Base-by-base conservation (phyloP, 108 stramenopile genomes). In the Skeletonema marinoi region DNA sequence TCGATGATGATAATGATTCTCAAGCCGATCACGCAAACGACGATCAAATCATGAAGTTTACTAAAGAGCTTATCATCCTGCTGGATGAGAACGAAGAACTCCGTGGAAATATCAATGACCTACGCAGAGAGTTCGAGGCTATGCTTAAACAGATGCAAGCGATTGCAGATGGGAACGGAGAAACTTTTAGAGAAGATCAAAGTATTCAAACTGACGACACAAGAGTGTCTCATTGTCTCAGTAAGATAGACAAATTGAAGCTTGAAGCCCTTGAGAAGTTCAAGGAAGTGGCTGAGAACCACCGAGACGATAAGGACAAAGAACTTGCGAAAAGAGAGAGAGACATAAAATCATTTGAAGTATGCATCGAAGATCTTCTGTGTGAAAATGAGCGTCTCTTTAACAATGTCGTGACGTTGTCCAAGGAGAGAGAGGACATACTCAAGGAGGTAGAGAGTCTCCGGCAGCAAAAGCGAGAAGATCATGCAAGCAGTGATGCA, bases 381-480 rank as follows among this genome's bases (percentile, higher is more conserved):
- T 54, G 60, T 44, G 80, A 81, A 36, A 81, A 81, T 70, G 73
- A 81, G 58, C 68, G 80, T 29, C 54, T 81, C 13, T 81, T 60
- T 70, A 38, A 70, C 8, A 65, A 70, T 12, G 63, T 75, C 2
- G 32, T 81, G 5, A 60, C 60, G 0, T 39, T 81, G 16, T 70
- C 73, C 8, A 48, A 81, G 39, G 80, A 81, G 60, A 60, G 68
- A 35, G 80, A 80, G 46, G 68, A 69, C 8, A 80, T 80, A 21
- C 54, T 81, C 16, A 35, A 81, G 60, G 68, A 70, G 48, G 29
- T 81, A 5, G 29, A 35, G 17, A 38, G 44, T 0, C 44, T 78
- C 32, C 64, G 58, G 10, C 39, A 41, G 39, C 39, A 41, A 60
- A 32, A 25, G 14, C 70, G 13, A 71, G 9, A 35, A 71, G 36